Evolutionary conservation across 495 filamentous ascomycete genomes (phyloP).

Genomic region (Neurospora tetraspora): DNA sequence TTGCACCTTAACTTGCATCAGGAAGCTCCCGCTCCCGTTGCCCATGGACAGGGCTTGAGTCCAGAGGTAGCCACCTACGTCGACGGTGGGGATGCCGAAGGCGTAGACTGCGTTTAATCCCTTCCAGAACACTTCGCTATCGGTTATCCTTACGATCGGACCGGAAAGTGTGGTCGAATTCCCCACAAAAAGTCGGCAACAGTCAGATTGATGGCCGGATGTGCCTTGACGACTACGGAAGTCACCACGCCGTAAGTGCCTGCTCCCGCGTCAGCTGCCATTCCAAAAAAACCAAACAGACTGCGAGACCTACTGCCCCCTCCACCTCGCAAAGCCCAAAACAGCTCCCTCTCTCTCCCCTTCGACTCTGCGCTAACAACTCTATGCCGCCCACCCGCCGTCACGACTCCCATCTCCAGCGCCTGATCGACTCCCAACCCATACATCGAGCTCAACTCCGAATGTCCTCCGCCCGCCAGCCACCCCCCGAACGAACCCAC

Average conservation of each 20-base stretch:
- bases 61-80: conserved; percentile 36
- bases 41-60: conserved; percentile 21
- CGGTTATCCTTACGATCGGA: conserved; percentile 1
- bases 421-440: conserved; percentile 42
- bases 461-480: conserved; percentile 36
- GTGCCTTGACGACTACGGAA: conserved; percentile 37
- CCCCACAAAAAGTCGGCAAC: conserved; percentile 16
- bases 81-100: conserved; percentile 27
- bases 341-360: conserved; percentile 36
- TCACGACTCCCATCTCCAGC: conserved; percentile 35
- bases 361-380: conserved; percentile 27
- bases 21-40: conserved; percentile 13
- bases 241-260: conserved; percentile 48
- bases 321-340: conserved; percentile 46
- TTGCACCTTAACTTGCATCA: conserved; percentile 21
- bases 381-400: conserved; percentile 31
- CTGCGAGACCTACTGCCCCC: too few relatives aligned
- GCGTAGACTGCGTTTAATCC: conserved; percentile 32
- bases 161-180: conserved; percentile 12
- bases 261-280: conserved; percentile 1
- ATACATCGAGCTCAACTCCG: conserved; percentile 29
- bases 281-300: too few relatives aligned
- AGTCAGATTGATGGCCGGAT: conserved; percentile 25
- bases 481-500: conserved; percentile 36
- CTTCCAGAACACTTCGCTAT: conserved; percentile 37